Evolutionary conservation across 163 green algal species (phyloP), one percentile per base, ranked within the genome.

Genomic region (Chlorella variabilis): DNA sequence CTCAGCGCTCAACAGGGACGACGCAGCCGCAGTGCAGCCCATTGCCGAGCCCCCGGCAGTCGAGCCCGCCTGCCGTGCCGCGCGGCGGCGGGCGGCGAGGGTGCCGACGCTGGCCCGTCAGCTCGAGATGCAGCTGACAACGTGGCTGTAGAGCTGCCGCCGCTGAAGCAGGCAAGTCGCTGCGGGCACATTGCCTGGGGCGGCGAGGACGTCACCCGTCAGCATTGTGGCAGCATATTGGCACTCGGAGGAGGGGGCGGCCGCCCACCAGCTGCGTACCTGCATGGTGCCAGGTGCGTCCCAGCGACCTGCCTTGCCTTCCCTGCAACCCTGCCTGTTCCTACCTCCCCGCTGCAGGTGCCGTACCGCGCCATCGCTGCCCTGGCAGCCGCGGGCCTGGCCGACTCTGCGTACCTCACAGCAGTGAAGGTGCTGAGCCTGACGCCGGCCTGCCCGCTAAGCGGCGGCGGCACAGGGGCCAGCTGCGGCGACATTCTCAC

Each of bases 331-430:
- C n/a, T n/a, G n/a, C n/a, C n/a, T n/a, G n/a, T n/a, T n/a, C n/a
- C n/a, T n/a, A n/a, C n/a, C n/a, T n/a, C n/a, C n/a, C n/a, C n/a
- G 25, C 8, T 73, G 66, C 77, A 83, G 77, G 48, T 84, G 45
- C 76, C 85, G 2, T 93, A 88, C 62, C 33, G 45, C 1, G 36
- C 83, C 3, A 82, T 95, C 36, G 73, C 79, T 27, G 87, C 77
- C 0, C 82, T 97, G n/a, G 85, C 90, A 6, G 58, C 75, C 3
- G 83, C 81, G 18, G 93, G 93, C 18, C 39, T 84, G 2, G 48
- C 89, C 13, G 94, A 97, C 77, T 96, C 93, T 0, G 71, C 78
- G 4, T 97, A 97, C 84, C 89, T 97, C 2, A 89, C 93, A 0
- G 84, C 75, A 63, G 87, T 83, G 42, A 97, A 97, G 87, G 81